phyloP scores from a whole-genome alignment of 257 asterid species.

The Oldenlandia corymbosa region DNA sequence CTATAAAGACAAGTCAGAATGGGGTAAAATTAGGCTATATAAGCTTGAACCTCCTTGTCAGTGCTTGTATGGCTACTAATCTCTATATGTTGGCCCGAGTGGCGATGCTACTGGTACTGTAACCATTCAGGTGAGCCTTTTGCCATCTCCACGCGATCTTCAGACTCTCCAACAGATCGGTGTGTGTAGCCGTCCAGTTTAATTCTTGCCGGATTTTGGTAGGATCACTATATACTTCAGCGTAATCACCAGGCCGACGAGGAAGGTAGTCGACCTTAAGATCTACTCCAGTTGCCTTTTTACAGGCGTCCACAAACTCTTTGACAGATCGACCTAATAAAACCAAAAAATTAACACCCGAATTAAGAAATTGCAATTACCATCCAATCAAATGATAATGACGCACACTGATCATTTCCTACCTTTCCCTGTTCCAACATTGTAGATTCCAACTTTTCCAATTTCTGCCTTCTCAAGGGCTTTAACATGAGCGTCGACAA shows the following conservation, averaged over 20 bases:
- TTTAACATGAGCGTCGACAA: conserved; percentile 90
- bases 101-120: conserved; percentile 19
- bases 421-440: conserved; percentile 92
- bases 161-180: conserved; percentile 66
- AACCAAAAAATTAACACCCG: neutral
- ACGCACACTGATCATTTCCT: conserved; percentile 1
- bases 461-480: conserved; percentile 78
- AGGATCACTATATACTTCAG: conserved; percentile 89
- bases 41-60: conserved; percentile 15
- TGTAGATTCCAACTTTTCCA: conserved; percentile 68
- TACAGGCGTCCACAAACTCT: conserved; percentile 94
- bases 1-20: conserved; percentile 7
- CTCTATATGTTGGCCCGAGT: conserved; percentile 35
- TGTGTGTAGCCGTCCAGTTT: conserved; percentile 82
- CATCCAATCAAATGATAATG: neutral
- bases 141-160: conserved; percentile 95
- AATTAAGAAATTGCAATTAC: neutral
- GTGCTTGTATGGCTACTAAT: conserved; percentile 13
- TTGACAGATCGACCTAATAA: conserved; percentile 85
- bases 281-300: conserved; percentile 76
- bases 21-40: conserved; percentile 10
- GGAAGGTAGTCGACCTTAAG: conserved; percentile 81
- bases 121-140: conserved; percentile 70
- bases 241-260: conserved; percentile 90
- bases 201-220: conserved; percentile 58